phyloP scores from a whole-genome alignment of 2,329 filamentous ascomycete species.

The Didymosphaeria variabile region DNA sequence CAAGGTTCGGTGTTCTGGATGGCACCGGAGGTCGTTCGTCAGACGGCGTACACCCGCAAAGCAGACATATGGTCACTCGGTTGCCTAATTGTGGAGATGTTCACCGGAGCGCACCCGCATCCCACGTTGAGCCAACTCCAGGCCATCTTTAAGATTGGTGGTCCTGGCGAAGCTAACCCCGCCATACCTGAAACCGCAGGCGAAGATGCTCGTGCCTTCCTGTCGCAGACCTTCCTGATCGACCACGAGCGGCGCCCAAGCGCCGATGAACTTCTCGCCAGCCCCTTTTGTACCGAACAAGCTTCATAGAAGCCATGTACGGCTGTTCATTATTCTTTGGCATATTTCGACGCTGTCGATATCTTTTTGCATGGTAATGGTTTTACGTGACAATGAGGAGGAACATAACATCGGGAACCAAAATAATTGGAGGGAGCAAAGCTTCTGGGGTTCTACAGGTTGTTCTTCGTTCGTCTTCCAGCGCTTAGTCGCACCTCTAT shows the following conservation, averaged over 20 bases:
- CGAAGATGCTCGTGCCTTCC: conserved; percentile 82
- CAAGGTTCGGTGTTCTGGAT: conserved; percentile 99
- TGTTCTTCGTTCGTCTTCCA: conserved; percentile 1
- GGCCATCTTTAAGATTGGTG: conserved; percentile 95
- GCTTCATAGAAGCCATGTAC: conserved; percentile 32
- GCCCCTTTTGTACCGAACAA: conserved; percentile 80
- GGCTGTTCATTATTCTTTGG: conserved; percentile 2
- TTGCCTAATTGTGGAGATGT: conserved; percentile 98
- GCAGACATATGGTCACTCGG: conserved; percentile 98
- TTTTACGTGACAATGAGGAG: conserved; percentile 19
- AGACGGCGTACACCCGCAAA: conserved; percentile 97
- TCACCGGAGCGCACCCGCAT: conserved; percentile 95
- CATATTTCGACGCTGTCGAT: conserved; percentile 2
- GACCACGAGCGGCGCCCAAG: conserved; percentile 92
- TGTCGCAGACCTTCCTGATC: conserved; percentile 91
- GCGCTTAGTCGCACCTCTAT: background rate
- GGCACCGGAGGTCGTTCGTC: conserved; percentile 97
- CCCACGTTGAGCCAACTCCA: conserved; percentile 97
- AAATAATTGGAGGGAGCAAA: conserved; percentile 3
- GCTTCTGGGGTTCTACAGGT: background rate
- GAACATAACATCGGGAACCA: conserved; percentile 1
- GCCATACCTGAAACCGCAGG: conserved; percentile 89
- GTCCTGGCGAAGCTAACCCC: conserved; percentile 83
- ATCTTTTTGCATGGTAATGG: conserved; percentile 15
- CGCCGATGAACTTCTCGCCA: conserved; percentile 87